Percentiles rank a stretch among this genome's conserved stretches.
Conservation (phyloP, 2,329 filamentous ascomycete species). For the Pseudogymnoascus sp. region DNA sequence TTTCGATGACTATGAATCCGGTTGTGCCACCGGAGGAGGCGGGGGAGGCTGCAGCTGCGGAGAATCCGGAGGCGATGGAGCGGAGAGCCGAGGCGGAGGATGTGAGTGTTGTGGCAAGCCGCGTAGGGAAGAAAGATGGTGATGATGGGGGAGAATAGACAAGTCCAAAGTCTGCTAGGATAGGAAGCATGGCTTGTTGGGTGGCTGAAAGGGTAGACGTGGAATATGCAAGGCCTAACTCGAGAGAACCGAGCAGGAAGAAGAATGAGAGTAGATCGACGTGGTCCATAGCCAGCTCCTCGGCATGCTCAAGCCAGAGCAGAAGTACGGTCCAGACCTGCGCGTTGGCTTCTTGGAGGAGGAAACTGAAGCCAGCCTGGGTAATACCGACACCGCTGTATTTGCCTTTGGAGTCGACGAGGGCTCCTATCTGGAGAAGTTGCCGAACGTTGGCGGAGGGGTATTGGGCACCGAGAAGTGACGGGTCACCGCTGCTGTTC, state of each 20-base stretch:
- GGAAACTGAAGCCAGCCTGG: slow-evolving; percentile 85
- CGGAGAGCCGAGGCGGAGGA: slow-evolving; percentile 63
- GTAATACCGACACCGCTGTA: slow-evolving; percentile 64
- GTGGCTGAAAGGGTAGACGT: slow-evolving; percentile 75
- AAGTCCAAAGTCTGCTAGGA: slow-evolving; percentile 86
- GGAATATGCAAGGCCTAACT: slow-evolving; percentile 86
- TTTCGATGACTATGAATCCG: slow-evolving; percentile 93
- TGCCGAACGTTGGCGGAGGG: slow-evolving; percentile 77
- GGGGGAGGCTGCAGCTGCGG: slow-evolving; percentile 45
- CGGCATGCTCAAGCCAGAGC: slow-evolving; percentile 82
- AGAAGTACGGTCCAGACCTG: slow-evolving; percentile 95
- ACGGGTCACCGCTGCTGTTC: slow-evolving; percentile 56
- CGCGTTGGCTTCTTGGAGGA: slow-evolving; percentile 90
- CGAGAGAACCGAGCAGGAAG: slow-evolving; percentile 88
- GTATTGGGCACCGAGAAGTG: slow-evolving; percentile 39
- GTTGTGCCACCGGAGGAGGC: slow-evolving; percentile 37
- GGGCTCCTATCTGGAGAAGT: slow-evolving; percentile 69
- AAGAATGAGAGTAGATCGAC: slow-evolving; percentile 95
- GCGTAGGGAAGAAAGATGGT: slow-evolving; percentile 77
- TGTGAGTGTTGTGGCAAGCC: slow-evolving; percentile 88
- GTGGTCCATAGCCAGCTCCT: slow-evolving; percentile 65
- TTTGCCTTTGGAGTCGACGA: slow-evolving; percentile 56
- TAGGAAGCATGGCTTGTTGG: slow-evolving; percentile 81
- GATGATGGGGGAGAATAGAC: slow-evolving; percentile 63
- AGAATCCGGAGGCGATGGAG: slow-evolving; percentile 60